Base-by-base conservation (phyloP, 441 rosid species). In the Erodium trifolium region DNA sequence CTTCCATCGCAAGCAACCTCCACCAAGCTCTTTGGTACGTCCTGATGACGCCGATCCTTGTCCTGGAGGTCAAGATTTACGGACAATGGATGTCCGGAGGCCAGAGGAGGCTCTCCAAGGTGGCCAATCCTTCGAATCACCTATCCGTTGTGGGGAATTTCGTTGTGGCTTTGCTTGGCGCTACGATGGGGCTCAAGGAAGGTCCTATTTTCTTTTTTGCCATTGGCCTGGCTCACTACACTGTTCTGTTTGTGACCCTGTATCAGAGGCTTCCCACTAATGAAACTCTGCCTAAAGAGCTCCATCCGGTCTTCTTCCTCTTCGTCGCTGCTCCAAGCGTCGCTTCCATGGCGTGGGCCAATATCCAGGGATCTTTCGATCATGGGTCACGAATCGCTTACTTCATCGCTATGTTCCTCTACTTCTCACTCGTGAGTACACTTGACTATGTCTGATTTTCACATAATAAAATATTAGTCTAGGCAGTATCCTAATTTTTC, bases 51-150 rank as follows among this genome's bases (percentile, higher is more conserved):
- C 98, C 98, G 0, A 57, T 91, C 70, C 82, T 93, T 66, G 68
- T 71, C 66, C 83, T 91, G 2, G 97, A 89, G 80, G 85, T 93
- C 37, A 93, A 91, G 73, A 88, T 93, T 18, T 93, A 93, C 31
- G 97, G 98, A 49, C 98, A 93, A 72, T 93, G 97, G 98, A 91
- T 93, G 98, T 88, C 88, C 0, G 93, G 96, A 8, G 96, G 98
- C 0, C 96, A 86, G 68, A 51, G 97, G 63, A 81, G 97, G 77
- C 97, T 90, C 63, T 93, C 98, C 1, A 87, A 86, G 70, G 97
- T 93, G 47, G 98, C 98, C 7, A 93, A 93, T 66, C 96, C 97
- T 62, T 83, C 97, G 0, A 90, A 90, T 71, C 98, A 93, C 79
- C 84, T 93, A 11, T 76, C 98, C 0, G 59, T 90, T 5, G 90